Conservation (phyloP, 2,329 filamentous ascomycete species). For the Ceratocystiopsis minuta region DNA sequence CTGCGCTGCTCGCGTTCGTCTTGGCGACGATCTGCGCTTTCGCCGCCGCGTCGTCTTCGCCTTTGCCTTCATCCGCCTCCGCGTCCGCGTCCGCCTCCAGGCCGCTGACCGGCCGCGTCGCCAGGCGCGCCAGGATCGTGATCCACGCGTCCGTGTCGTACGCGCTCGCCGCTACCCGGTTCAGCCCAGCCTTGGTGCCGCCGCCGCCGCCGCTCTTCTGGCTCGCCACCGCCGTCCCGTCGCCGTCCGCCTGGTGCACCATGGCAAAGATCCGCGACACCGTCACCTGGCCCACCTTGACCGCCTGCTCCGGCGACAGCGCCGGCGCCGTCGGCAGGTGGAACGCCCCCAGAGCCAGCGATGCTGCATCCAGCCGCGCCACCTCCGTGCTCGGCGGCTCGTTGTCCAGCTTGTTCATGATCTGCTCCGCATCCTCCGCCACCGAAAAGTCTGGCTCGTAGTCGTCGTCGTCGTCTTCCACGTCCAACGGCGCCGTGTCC, state of each 20-base stretch:
- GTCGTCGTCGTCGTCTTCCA: conserved; percentile 70
- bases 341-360: conserved; percentile 57
- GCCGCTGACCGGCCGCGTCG: conserved; percentile 58
- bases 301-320: conserved; percentile 51
- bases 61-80: conserved; percentile 19
- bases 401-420: conserved; percentile 58
- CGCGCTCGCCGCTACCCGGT: conserved; percentile 64
- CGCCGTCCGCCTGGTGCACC: conserved; percentile 27
- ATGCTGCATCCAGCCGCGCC: conserved; percentile 25
- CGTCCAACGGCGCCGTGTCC: conserved; percentile 41
- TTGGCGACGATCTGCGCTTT: conserved; percentile 1
- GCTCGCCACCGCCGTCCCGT: conserved; percentile 36
- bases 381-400: conserved; percentile 26
- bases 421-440: conserved; percentile 60
- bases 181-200: conserved; percentile 47
- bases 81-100: conserved; percentile 32
- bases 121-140: conserved; percentile 68
- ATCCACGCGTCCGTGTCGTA: conserved; percentile 84
- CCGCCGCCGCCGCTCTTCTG: conserved; percentile 17
- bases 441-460: conserved; percentile 79
- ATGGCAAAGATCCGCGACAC: conserved; percentile 63
- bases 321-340: conserved; percentile 60
- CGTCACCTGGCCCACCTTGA: conserved; percentile 57
- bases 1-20: conserved; percentile 13
- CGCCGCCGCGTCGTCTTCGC: conserved; percentile 37